Evolutionary conservation across 177 flowering plant genomes (phyloP).

Genomic region (Vitis hybrid): DNA sequence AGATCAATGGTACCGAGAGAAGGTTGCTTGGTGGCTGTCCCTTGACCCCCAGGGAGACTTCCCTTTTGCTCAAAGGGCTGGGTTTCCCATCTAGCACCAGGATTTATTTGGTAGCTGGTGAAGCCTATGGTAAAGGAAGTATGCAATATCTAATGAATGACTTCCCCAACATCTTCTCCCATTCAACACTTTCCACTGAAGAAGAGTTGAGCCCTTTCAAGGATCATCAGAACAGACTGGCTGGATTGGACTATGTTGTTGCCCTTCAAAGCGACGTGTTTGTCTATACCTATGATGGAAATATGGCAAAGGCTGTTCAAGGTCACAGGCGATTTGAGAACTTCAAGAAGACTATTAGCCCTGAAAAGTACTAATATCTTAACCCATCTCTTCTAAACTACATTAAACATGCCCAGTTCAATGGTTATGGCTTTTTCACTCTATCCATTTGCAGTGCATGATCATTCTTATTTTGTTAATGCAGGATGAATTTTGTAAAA

Average conservation of each 20-base stretch:
- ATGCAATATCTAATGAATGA: conserved; percentile 69
- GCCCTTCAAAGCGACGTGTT: conserved; percentile 93
- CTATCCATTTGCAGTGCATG: not conserved
- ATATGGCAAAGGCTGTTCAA: conserved; percentile 99
- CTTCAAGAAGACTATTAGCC: conserved; percentile 89
- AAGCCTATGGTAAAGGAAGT: conserved; percentile 88
- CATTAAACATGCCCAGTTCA: not conserved
- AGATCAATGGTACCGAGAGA: conserved; percentile 86
- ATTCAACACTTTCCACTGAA: conserved; percentile 70
- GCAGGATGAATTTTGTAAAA: conserved; percentile 89
- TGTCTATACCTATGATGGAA: conserved; percentile 92
- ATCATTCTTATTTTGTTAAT: conserved; percentile 11
- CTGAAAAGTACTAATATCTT: conserved; percentile 64
- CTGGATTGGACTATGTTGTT: conserved; percentile 89
- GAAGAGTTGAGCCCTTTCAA: conserved; percentile 80
- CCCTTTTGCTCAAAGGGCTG: conserved; percentile 79
- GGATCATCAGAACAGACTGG: conserved; percentile 96
- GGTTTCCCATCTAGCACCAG: conserved; percentile 75
- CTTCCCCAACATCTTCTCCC: conserved; percentile 84
- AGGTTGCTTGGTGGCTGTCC: conserved; percentile 95
- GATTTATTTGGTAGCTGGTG: conserved; percentile 95
- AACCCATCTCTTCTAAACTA: not conserved
- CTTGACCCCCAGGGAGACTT: conserved; percentile 88
- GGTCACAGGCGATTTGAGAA: conserved; percentile 95
- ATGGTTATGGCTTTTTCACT: not conserved